Percentiles rank a stretch among this genome's conserved stretches.
Evolutionary conservation across 2,329 filamentous ascomycete species (phyloP).

Genomic region (Exophiala spinifera): DNA sequence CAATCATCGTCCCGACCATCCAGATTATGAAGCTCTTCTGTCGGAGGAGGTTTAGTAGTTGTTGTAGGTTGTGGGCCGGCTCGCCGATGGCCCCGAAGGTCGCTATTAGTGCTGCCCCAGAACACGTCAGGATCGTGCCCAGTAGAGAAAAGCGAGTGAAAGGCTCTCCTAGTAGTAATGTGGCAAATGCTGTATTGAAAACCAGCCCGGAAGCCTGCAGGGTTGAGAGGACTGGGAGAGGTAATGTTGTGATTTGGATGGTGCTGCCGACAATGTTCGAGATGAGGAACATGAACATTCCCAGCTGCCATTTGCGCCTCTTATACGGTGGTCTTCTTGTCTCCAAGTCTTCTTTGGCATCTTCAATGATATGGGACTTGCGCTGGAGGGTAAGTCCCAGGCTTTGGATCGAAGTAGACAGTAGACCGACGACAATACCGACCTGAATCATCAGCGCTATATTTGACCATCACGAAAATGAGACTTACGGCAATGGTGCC

Average conservation of each 20-base stretch:
- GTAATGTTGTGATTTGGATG: slow-evolving; percentile 94
- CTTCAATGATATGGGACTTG: slow-evolving; percentile 96
- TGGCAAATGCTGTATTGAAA: slow-evolving; percentile 98
- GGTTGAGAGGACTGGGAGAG: slow-evolving; percentile 89
- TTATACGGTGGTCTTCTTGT: slow-evolving; percentile 81
- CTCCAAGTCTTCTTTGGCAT: slow-evolving; percentile 80
- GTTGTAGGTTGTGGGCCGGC: slow-evolving; percentile 80
- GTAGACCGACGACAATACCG: slow-evolving; percentile 85
- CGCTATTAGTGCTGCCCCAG: slow-evolving; percentile 86
- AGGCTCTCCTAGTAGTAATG: slow-evolving; percentile 84
- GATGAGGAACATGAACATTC: slow-evolving; percentile 95
- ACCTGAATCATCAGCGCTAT: slow-evolving; percentile 54
- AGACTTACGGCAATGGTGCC: slow-evolving; percentile 70
- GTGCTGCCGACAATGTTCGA: slow-evolving; percentile 93
- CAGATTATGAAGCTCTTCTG: slow-evolving; percentile 77
- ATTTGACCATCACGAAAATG: not conserved
- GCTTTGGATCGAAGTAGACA: slow-evolving; percentile 93
- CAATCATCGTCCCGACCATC: slow-evolving; percentile 75
- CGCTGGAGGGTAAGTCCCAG: slow-evolving; percentile 92
- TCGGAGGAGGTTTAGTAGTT: slow-evolving; percentile 72
- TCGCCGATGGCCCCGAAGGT: slow-evolving; percentile 92
- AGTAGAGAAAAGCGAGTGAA: slow-evolving; percentile 92
- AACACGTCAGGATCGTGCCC: slow-evolving; percentile 83
- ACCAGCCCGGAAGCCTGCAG: slow-evolving; percentile 93
- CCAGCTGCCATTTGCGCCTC: slow-evolving; percentile 86